Evolutionary conservation across 23 red algal species (phyloP).

Genomic region (Gracilaria vermiculophylla): DNA sequence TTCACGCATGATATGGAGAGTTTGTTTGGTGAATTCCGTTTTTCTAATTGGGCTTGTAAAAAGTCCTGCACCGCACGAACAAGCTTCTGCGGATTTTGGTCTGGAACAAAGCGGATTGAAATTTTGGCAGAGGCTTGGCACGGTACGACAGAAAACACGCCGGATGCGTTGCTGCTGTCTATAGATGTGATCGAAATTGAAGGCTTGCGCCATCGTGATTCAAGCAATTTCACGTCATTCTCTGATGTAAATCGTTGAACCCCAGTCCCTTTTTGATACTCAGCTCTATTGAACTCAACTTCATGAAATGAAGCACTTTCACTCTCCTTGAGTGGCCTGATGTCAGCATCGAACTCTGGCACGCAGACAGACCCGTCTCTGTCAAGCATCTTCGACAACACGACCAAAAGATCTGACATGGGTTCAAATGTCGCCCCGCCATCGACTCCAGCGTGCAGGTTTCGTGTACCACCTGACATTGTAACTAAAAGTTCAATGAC

Average conservation of each 20-base stretch:
- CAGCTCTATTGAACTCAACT: slow-evolving; percentile 52
- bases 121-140: slow-evolving; percentile 52
- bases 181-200: slow-evolving; percentile 69
- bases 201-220: slow-evolving; percentile 60
- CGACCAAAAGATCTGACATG: slow-evolving; percentile 72
- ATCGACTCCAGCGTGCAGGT: slow-evolving; percentile 88
- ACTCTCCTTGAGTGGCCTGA: slow-evolving; percentile 27
- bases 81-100: slow-evolving; percentile 84
- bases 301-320: slow-evolving; percentile 34
- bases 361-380: slow-evolving; percentile 51
- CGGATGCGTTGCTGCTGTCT: slow-evolving; percentile 64
- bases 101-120: slow-evolving; percentile 89
- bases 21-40: slow-evolving; percentile 80
- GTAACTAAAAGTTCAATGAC: slow-evolving; percentile 69
- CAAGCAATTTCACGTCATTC: slow-evolving; percentile 38
- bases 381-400: slow-evolving; percentile 72
- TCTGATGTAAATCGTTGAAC: slow-evolving; percentile 50
- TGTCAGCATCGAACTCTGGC: slow-evolving; percentile 80
- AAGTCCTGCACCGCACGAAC: slow-evolving; percentile 43
- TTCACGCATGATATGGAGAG: slow-evolving; percentile 57
- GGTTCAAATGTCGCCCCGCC: slow-evolving; percentile 89
- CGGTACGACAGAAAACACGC: slow-evolving; percentile 70
- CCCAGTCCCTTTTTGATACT: slow-evolving; percentile 64
- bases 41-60: slow-evolving; percentile 66
- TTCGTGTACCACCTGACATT: slow-evolving; percentile 68